Evolutionary conservation across 2,329 filamentous ascomycete genomes (phyloP).

Genomic region (Dryadomyces sulphureus): DNA sequence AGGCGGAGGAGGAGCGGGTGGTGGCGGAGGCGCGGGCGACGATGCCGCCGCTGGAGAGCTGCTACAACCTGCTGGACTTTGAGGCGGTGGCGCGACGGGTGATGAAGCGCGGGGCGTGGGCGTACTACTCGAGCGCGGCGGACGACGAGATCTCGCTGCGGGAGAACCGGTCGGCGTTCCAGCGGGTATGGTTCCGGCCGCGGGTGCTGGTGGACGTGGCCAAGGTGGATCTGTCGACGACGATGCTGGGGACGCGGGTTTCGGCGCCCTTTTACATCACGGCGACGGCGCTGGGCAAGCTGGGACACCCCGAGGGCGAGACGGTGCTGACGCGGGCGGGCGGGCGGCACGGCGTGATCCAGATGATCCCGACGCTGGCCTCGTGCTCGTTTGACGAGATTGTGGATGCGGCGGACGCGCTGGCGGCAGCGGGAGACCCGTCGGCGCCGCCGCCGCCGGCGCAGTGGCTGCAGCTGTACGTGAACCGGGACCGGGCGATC

Average conservation of each 20-base stretch:
- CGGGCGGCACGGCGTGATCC: conserved; percentile 73
- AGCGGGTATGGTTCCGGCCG: conserved; percentile 94
- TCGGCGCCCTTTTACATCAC: conserved; percentile 92
- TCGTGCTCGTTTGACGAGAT: conserved; percentile 98
- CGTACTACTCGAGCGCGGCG: conserved; percentile 89
- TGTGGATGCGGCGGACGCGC: conserved; percentile 51
- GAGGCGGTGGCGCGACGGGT: conserved; percentile 78
- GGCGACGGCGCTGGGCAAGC: conserved; percentile 86
- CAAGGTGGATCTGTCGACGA: conserved; percentile 72
- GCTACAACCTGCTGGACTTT: conserved; percentile 91
- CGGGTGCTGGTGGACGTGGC: conserved; percentile 81
- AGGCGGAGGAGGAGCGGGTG: conserved; percentile 42
- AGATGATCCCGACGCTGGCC: conserved; percentile 97
- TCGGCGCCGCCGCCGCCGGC: conserved; percentile 46
- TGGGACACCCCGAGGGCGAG: conserved; percentile 87
- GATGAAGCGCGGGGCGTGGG: conserved; percentile 97
- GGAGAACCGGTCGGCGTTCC: conserved; percentile 90
- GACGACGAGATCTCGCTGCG: conserved; percentile 87
- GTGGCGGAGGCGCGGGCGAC: conserved; percentile 57
- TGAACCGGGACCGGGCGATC: conserved; percentile 89
- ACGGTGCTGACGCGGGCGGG: conserved; percentile 78
- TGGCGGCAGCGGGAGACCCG: not conserved
- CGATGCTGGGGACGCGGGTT: conserved; percentile 79
- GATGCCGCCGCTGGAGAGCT: conserved; percentile 73
- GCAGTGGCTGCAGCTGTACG: conserved; percentile 94